Percentiles rank a stretch among this genome's conserved stretches.
Conservation (phyloP, 1,284 basidiomycete genomes). For the Boletus semigastroideus region DNA sequence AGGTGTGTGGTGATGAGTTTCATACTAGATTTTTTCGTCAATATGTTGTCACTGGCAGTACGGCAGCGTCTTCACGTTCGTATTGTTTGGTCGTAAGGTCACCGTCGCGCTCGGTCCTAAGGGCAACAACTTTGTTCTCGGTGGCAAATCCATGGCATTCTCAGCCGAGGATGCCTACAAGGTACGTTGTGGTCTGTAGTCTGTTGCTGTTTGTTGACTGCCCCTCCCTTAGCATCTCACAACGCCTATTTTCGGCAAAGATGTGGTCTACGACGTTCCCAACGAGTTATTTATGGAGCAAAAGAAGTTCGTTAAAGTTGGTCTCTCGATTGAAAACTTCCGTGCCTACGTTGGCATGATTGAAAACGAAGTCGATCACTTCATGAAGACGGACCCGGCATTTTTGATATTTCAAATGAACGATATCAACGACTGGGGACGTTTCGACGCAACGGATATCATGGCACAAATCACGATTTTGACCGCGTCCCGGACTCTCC, state of each 20-base stretch:
- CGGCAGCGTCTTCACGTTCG: constrained; percentile 89
- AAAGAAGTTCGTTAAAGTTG: constrained; percentile 96
- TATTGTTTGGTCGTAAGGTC: constrained; percentile 85
- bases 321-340: constrained; percentile 91
- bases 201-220: constrained; percentile 5
- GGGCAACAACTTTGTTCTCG: constrained; percentile 94
- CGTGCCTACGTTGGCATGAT: constrained; percentile 91
- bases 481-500: constrained; percentile 90
- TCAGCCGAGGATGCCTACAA: constrained; percentile 98
- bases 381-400: constrained; percentile 58
- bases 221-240: constrained; percentile 66
- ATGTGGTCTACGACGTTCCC: constrained; percentile 97
- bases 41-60: constrained; percentile 40
- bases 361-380: constrained; percentile 77
- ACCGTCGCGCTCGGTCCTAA: constrained; percentile 92
- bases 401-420: constrained; percentile 65
- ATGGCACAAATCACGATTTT: constrained; percentile 95
- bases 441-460: constrained; percentile 71
- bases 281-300: constrained; percentile 99
- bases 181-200: constrained; percentile 42
- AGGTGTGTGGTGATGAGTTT: constrained; percentile 58
- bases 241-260: constrained; percentile 93
- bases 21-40: neutral
- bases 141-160: constrained; percentile 89
- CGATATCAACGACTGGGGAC: constrained; percentile 68